These are phyloP conservation scores for Cryomyces minteri DNA, from an alignment of 495 filamentous ascomycete species.

Conservation along the genomic window DNA sequence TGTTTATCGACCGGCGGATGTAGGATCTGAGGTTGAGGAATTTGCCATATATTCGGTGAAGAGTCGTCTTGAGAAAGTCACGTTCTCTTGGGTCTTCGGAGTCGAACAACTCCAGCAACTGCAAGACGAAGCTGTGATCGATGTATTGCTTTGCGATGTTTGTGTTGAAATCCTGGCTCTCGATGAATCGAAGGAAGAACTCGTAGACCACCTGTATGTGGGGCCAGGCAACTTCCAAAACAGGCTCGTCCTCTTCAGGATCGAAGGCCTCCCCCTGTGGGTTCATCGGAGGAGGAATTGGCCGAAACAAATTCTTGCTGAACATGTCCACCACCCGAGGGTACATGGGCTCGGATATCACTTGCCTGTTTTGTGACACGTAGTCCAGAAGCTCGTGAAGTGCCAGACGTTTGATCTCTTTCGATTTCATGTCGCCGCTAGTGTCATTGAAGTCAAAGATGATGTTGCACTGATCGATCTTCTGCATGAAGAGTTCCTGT, in stretches of 20 bases:
- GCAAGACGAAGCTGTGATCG: slow-evolving; percentile 76
- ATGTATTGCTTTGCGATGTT: slow-evolving; percentile 99
- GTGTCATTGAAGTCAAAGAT: slow-evolving; percentile 99
- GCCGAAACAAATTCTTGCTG: slow-evolving; percentile 92
- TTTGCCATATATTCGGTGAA: slow-evolving; percentile 98
- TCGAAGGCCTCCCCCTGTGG: slow-evolving; percentile 98
- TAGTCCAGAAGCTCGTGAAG: slow-evolving; percentile 96
- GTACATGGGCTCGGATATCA: slow-evolving; percentile 99
- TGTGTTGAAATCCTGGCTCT: slow-evolving; percentile 99
- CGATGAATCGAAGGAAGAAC: slow-evolving; percentile 97
- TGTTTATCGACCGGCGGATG: slow-evolving; percentile 97
- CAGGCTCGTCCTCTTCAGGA: slow-evolving; percentile 95
- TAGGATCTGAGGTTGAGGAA: slow-evolving; percentile 96
- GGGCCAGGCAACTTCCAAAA: slow-evolving; percentile 96
- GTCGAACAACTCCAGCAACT: slow-evolving; percentile 94
- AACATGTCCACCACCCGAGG: slow-evolving; percentile 99
- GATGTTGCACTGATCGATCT: slow-evolving; percentile 99
- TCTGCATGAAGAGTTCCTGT: slow-evolving; percentile 98
- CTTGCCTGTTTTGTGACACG: slow-evolving; percentile 92
- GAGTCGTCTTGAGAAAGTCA: slow-evolving; percentile 94
- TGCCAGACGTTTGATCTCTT: slow-evolving; percentile 96
- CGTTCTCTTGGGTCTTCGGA: slow-evolving; percentile 95
- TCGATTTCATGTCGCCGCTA: slow-evolving; percentile 98
- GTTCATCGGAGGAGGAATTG: slow-evolving; percentile 91
- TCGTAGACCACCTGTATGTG: slow-evolving; percentile 99